These are phyloP conservation scores for Dothideomycetes sp. DNA, from an alignment of 2,329 filamentous ascomycete species.

Conservation along the genomic window DNA sequence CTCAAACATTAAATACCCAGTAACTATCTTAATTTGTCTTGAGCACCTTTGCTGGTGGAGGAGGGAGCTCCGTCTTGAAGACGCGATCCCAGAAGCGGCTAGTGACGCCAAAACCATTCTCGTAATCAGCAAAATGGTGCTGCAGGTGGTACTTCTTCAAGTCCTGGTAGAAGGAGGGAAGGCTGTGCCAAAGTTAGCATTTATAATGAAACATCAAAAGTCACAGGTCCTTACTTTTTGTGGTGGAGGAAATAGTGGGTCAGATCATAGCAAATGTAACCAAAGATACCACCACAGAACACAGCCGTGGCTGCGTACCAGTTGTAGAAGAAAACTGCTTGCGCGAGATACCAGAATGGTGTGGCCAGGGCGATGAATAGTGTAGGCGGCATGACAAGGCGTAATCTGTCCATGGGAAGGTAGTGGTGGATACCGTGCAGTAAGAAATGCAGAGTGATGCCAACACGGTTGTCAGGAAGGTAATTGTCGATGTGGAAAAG, in stretches of 20 bases:
- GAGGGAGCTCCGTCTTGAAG: conserved; percentile 75
- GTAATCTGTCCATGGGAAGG: conserved; percentile 96
- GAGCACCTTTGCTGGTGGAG: conserved; percentile 36
- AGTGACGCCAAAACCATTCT: conserved; percentile 94
- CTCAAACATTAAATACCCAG: not conserved
- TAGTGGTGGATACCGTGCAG: conserved; percentile 98
- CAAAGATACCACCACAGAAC: conserved; percentile 85
- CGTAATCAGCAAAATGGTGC: conserved; percentile 96
- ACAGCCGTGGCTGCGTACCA: conserved; percentile 72
- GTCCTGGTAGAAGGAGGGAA: conserved; percentile 79
- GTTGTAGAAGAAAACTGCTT: conserved; percentile 68
- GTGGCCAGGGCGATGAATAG: conserved; percentile 73
- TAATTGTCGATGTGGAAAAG: conserved; percentile 92
- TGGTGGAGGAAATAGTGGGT: conserved; percentile 99
- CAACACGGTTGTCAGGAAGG: conserved; percentile 84
- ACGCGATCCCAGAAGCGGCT: conserved; percentile 91
- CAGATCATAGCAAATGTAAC: conserved; percentile 91
- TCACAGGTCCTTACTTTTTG: conserved; percentile 51
- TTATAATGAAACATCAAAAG: not conserved
- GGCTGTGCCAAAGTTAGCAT: conserved; percentile 28
- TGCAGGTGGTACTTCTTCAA: conserved; percentile 97
- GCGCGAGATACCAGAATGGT: conserved; percentile 89
- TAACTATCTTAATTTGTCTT: conserved; percentile 26
- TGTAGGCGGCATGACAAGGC: conserved; percentile 91
- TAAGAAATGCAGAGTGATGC: conserved; percentile 77